Evolutionary conservation across 176 grass and related monocot species (phyloP), one percentile per base, ranked within the genome.

Genomic region (Ananas comosus): DNA sequence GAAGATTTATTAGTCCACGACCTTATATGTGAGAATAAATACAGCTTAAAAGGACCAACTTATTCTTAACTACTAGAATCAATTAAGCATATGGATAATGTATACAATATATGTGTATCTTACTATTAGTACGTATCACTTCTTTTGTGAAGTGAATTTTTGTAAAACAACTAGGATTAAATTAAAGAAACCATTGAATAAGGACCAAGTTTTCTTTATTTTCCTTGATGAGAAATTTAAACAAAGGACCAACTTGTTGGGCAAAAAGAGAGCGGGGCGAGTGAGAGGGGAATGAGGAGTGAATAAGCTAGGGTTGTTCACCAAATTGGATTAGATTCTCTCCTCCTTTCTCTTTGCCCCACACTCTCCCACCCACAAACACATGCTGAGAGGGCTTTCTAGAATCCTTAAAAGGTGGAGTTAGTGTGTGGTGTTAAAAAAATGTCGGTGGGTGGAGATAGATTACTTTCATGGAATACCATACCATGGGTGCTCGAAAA

Each of bases 261-360:
- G 21, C 56, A 61, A 22, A 18, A 61, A 19, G n/a, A 61, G 10
- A 22, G 6, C 1, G 56, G 10, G 21, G 9, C 3, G 14, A 19
- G 13, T n/a, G 14, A 59, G 54, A 9, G 1, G 1, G 16, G 13
- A 19, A 61, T 61, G 4, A n/a, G 13, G 21, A 19, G 16, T 1
- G 54, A 19, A 61, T 16, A 18, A 61, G n/a, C n/a, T n/a, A n/a
- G 56, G 56, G 56, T 61, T 18, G 56, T 61, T 61, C 56, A 61
- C 56, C 56, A 61, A 21, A 61, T n/a, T 18, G 17, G 16, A 16
- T 10, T 61, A 21, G 56, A 18, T 61, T 61, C 21, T 19, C 56
- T 61, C 56, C n/a, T 9, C 16, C 21, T 9, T 61, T 2, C 21
- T 7, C 52, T 61, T 61, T 17, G 56, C 19, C 33, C 33, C 33